A percentile compares a stretch with the other conserved stretches of the same genome.
Evolutionary conservation across 2,329 filamentous ascomycete genomes (phyloP).

Genomic region (Fusarium albidum): DNA sequence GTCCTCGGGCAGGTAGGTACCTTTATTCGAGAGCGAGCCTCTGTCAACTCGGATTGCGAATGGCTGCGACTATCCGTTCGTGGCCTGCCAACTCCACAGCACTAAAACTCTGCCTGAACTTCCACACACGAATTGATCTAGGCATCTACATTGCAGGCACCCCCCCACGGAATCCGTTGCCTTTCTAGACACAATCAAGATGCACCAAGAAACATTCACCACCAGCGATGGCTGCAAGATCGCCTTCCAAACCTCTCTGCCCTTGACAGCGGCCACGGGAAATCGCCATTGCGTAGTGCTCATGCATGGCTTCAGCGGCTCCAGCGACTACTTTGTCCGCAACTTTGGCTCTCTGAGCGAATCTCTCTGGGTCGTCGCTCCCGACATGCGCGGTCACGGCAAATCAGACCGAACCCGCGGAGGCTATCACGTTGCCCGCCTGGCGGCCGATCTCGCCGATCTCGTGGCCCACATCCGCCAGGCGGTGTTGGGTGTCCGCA

Average conservation of each 20-base stretch:
- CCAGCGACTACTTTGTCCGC: constrained; percentile 38
- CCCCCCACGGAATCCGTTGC: no score
- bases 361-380: constrained; percentile 36
- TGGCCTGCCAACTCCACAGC: no score
- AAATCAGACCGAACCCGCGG: constrained; percentile 32
- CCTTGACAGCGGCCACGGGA: constrained; percentile 15
- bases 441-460: constrained; percentile 35
- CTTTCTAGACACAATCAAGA: constrained; percentile 3
- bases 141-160: no score
- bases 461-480: constrained; percentile 32
- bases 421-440: constrained; percentile 39
- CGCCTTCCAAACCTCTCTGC: constrained; percentile 35
- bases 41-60: no score
- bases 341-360: constrained; percentile 32
- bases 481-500: constrained; percentile 19
- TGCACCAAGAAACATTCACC: constrained; percentile 28
- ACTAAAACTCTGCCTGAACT: no score
- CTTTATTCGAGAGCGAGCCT: no score
- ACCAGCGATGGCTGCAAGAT: constrained; percentile 39
- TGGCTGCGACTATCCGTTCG: no score
- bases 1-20: no score
- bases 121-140: no score
- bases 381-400: constrained; percentile 41
- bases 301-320: constrained; percentile 42
- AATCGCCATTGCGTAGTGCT: constrained; percentile 33